phyloP scores from a whole-genome alignment of 192 early-diverging fungal genomes.

The Oehlia diaphana region DNA sequence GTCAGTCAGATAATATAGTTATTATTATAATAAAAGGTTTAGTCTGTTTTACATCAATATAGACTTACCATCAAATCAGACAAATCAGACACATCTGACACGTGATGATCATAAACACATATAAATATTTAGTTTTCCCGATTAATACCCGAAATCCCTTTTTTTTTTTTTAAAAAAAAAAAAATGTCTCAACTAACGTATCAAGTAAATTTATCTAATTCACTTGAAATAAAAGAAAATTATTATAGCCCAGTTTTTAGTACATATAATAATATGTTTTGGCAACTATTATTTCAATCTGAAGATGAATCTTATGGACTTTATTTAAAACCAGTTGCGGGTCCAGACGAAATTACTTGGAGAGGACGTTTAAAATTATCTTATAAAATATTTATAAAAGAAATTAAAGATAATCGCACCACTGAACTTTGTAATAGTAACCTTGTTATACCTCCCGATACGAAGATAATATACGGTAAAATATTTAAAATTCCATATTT shows the following conservation, averaged over 20 bases:
- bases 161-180: neutral
- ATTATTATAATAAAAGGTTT: too few relatives aligned
- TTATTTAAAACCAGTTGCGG: neutral
- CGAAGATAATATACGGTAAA: neutral
- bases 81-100: too few relatives aligned
- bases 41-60: too few relatives aligned
- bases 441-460: neutral
- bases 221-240: neutral
- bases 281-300: neutral
- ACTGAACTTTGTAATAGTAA: neutral
- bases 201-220: neutral
- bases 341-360: neutral
- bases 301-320: neutral
- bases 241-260: neutral
- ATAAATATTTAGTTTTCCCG: too few relatives aligned
- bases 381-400: neutral
- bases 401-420: neutral
- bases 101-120: too few relatives aligned
- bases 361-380: neutral
- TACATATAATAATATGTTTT: neutral
- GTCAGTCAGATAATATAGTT: too few relatives aligned
- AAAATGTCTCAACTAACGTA: neutral
- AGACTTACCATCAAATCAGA: too few relatives aligned
- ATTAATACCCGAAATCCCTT: too few relatives aligned
- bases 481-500: neutral